Evolutionary conservation across 1,139 yeast genomes (phyloP), one percentile per base, ranked within the genome.

Genomic region (Hansenula anomala): DNA sequence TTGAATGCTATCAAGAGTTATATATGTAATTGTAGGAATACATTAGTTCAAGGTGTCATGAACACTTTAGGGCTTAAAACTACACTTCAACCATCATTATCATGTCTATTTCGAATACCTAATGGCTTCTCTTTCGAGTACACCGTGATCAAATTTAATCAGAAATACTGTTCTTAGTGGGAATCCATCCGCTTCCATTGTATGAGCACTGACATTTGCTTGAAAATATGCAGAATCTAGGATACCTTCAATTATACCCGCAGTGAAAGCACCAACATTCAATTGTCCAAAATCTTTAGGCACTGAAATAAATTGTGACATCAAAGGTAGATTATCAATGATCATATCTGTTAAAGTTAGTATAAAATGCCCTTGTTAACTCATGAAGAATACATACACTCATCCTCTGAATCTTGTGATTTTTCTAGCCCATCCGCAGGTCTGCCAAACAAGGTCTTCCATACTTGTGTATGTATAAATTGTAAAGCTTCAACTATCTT

Each of bases 191-290:
- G 74, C 66, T 10, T 43, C 54, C 30, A 83, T 90, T 1, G 85
- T 72, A 57, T 94, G 98, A 0, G 98, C 97, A 7, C 90, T 78
- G 6, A 92, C 98, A 33, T 68, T 71, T 22, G 96, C 95, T 39
- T 78, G 80, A 56, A 90, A 90, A 44, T 81, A 82, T 3, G 90
- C 75, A 14, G 85, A 74, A 49, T 87, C 95, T 40, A 92, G 66
- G 1, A 92, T 83, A 0, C 97, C 97, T 58, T 90, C 96, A 22
- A 92, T 75, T 22, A 92, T 76, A 0, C 98, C 98, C 1, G 97
- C 97, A 6, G 56, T 55, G 54, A 85, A 86, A 0, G 96, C 90
- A 11, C 86, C 82, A 54, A 95, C 85, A 54, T 84, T 86, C 52
- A 88, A 70, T 47, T 81, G 81, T 8, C 86, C 81, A 58, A 83